Evolutionary conservation across 2,329 filamentous ascomycete species (phyloP).

Genomic region (Cladosporium oxysporum): DNA sequence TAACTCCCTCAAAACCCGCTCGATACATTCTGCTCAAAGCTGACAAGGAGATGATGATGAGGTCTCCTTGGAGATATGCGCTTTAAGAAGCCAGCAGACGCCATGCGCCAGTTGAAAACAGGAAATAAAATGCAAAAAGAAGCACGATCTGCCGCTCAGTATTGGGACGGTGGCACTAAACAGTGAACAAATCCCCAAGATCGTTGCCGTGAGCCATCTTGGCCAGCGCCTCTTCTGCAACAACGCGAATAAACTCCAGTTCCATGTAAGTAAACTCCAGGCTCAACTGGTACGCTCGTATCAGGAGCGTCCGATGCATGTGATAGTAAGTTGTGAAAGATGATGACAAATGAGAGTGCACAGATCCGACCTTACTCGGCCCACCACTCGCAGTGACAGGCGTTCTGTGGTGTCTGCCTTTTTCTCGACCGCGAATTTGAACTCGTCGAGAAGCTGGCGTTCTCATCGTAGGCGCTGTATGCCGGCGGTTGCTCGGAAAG

Average conservation of each 20-base stretch:
- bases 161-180: background rate
- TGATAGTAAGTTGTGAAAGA: background rate
- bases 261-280: constrained; percentile 12
- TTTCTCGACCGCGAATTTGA: background rate
- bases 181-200: background rate
- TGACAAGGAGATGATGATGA: background rate
- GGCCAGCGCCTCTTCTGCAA: constrained; percentile 11
- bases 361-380: background rate
- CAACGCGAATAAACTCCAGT: constrained; percentile 10
- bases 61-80: constrained; percentile 1
- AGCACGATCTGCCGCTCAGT: background rate
- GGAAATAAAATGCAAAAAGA: background rate
- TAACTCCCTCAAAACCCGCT: background rate
- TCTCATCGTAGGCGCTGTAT: constrained; percentile 12
- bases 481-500: constrained; percentile 4
- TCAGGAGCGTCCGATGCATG: background rate
- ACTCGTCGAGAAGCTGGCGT: background rate
- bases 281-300: background rate
- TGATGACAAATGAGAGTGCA: background rate
- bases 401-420: background rate
- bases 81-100: background rate
- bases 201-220: constrained; percentile 8
- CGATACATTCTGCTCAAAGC: constrained; percentile 11
- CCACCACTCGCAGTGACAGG: constrained; percentile 17
- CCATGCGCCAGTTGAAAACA: constrained; percentile 11